Conservation (phyloP, 805 yeast genomes). For the Ogataea parapolymorpha region DNA sequence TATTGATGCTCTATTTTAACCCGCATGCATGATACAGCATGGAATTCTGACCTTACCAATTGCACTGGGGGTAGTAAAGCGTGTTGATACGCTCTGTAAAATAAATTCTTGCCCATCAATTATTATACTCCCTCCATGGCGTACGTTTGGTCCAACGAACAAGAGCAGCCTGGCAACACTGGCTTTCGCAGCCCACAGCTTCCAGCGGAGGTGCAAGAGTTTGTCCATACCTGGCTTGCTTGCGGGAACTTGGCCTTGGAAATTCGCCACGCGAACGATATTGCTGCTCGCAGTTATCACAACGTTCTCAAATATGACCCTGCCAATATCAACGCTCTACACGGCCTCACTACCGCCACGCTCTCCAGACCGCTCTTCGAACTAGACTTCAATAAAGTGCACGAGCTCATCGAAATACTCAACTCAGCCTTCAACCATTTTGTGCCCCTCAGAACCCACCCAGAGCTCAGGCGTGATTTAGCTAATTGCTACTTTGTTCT, state of each 20-base stretch:
- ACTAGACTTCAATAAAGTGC: slow-evolving; percentile 31
- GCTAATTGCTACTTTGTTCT: slow-evolving; percentile 48
- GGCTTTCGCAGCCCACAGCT: not conserved
- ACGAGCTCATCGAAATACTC: slow-evolving; percentile 39
- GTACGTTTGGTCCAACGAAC: not conserved
- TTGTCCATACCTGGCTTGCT: slow-evolving; percentile 39
- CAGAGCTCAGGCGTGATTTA: slow-evolving; percentile 45
- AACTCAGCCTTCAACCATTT: slow-evolving; percentile 36
- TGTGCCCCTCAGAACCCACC: slow-evolving; percentile 38
- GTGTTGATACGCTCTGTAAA: not conserved
- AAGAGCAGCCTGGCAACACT: not conserved
- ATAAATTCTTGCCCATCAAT: not conserved
- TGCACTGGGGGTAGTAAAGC: not conserved
- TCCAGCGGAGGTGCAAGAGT: slow-evolving; percentile 3
- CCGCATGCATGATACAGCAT: slow-evolving; percentile 9
- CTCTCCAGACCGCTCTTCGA: slow-evolving; percentile 21
- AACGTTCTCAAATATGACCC: slow-evolving; percentile 42
- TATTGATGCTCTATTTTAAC: slow-evolving; percentile 1
- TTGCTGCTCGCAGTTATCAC: slow-evolving; percentile 45
- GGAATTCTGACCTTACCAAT: slow-evolving; percentile 4
- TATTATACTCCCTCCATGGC: not conserved
- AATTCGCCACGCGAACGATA: slow-evolving; percentile 34
- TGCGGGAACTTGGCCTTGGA: slow-evolving; percentile 45
- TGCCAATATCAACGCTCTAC: slow-evolving; percentile 37
- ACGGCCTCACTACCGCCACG: slow-evolving; percentile 41